phyloP scores from a whole-genome alignment of 1,284 basidiomycete species.

The Ceratobasidium sp. region DNA sequence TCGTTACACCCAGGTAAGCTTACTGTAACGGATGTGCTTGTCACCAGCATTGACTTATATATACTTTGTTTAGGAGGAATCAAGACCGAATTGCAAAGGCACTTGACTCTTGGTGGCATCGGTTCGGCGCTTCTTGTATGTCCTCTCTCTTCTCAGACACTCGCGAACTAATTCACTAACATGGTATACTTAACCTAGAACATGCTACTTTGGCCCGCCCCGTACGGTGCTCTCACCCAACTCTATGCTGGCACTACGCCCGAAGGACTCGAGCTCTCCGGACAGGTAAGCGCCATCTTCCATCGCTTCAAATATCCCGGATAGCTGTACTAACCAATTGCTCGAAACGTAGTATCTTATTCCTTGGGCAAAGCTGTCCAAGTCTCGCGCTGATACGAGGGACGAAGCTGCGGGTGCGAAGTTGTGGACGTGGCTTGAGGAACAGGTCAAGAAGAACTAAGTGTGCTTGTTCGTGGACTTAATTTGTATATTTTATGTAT shows the following conservation, averaged over 20 bases:
- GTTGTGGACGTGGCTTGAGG: neutral
- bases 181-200: constrained; percentile 46
- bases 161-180: no score
- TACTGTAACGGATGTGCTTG: neutral
- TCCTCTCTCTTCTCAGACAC: neutral
- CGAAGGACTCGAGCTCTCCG: constrained; percentile 35
- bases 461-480: no score
- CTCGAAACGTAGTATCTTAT: neutral
- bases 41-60: neutral
- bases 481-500: neutral
- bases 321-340: neutral
- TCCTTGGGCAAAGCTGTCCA: neutral
- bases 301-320: no score
- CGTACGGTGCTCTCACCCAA: constrained; percentile 41
- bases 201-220: constrained; percentile 20
- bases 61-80: constrained; percentile 27
- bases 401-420: neutral
- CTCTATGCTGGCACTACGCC: constrained; percentile 45
- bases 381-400: neutral
- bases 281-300: constrained; percentile 16
- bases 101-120: constrained; percentile 45
- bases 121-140: constrained; percentile 9
- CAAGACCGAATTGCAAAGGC: constrained; percentile 52
- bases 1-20: constrained; percentile 56
- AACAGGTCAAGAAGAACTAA: neutral